Conservation (phyloP, 805 yeast genomes). For the Barnettozyma sp. region DNA sequence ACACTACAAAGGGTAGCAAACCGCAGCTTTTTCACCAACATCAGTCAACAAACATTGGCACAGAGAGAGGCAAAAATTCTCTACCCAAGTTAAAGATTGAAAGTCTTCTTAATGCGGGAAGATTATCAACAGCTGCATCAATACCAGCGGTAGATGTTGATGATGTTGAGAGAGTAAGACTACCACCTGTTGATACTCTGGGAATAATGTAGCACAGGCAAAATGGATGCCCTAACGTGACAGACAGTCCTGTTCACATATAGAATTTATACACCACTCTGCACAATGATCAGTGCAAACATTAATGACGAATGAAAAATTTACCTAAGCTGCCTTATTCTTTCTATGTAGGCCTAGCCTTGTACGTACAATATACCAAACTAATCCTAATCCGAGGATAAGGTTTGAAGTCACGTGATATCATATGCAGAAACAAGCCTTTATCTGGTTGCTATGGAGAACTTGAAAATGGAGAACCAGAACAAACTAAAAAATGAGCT, state of each 20-base stretch:
- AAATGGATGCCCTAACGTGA: too few species aligned
- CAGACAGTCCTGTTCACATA: too few species aligned
- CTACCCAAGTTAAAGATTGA: slow-evolving; percentile 16
- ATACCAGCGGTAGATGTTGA: not conserved
- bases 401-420: too few species aligned
- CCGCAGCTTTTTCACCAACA: not conserved
- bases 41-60: not conserved
- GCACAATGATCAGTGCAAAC: not conserved
- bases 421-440: too few species aligned
- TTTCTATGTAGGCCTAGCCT: too few species aligned
- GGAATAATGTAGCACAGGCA: slow-evolving; percentile 8
- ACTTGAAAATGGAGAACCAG: too few species aligned
- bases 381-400: too few species aligned
- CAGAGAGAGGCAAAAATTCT: not conserved
- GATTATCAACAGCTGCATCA: not conserved
- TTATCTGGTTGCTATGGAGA: too few species aligned
- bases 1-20: not conserved
- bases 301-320: not conserved
- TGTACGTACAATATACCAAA: too few species aligned
- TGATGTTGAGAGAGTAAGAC: slow-evolving; percentile 9
- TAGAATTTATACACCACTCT: not conserved
- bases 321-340: too few species aligned
- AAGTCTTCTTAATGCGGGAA: slow-evolving; percentile 14
- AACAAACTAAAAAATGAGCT: too few species aligned
- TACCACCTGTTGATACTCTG: slow-evolving; percentile 21